Evolutionary conservation across 116 monocot species (phyloP).

Genomic region (Dioscorea cayenensis): DNA sequence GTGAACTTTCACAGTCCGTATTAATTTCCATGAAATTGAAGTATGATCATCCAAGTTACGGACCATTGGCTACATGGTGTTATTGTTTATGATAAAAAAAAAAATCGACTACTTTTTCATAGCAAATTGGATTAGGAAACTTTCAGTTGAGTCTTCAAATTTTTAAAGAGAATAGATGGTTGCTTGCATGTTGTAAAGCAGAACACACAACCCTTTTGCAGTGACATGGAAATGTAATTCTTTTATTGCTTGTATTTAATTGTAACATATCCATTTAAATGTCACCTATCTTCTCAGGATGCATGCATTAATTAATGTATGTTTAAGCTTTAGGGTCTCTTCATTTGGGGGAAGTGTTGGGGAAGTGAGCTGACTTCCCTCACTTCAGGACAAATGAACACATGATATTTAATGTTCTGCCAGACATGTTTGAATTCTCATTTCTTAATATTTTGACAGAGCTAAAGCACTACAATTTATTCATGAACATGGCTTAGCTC

Average conservation of each 20-base stretch:
- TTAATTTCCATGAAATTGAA: conserved; percentile 95
- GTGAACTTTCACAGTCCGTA: conserved; percentile 67
- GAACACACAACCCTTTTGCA: conserved; percentile 54
- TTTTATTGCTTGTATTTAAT: not conserved
- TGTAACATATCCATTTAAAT: not conserved
- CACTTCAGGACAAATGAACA: no score
- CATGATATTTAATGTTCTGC: no score
- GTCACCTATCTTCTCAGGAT: conserved; percentile 33
- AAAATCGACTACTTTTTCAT: conserved; percentile 7
- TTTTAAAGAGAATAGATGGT: conserved; percentile 85
- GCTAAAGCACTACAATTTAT: no score
- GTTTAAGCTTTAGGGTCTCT: conserved; percentile 95
- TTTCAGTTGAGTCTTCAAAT: conserved; percentile 85
- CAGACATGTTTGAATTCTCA: no score
- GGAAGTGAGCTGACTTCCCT: no score
- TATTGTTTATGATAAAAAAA: not conserved
- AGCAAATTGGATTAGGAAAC: conserved; percentile 94
- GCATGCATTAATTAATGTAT: conserved; percentile 62
- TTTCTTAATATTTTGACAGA: no score
- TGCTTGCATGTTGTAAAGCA: conserved; percentile 90
- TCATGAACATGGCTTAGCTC: no score
- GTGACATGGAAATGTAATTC: conserved; percentile 66
- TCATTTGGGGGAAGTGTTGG: no score
- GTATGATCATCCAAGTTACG: conserved; percentile 15
- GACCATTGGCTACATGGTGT: not conserved